These are phyloP conservation scores for Rubia balearica DNA, from an alignment of 305 asterid genomes.

Conservation along the genomic window DNA sequence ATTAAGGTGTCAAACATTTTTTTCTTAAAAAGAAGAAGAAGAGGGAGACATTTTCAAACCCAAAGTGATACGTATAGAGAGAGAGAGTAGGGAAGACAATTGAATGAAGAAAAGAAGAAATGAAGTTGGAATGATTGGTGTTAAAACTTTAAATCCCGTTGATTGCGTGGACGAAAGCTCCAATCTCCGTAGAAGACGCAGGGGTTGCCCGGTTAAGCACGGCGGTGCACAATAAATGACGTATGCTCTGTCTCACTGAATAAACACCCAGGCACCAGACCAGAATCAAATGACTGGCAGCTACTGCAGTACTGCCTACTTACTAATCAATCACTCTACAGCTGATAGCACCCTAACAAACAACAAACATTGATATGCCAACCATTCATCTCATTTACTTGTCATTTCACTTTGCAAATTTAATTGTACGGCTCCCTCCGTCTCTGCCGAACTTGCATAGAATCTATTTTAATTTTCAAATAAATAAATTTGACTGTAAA, in stretches of 20 bases:
- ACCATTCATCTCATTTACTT: conserved; percentile 17
- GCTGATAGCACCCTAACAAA: neutral
- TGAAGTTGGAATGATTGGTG: conserved; percentile 13
- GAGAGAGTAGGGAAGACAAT: too few relatives aligned
- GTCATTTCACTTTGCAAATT: conserved; percentile 9
- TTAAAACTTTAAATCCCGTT: conserved; percentile 12
- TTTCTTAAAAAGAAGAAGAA: too few relatives aligned
- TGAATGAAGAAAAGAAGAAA: too few relatives aligned
- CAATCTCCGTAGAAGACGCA: neutral
- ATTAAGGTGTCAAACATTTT: too few relatives aligned
- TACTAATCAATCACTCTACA: neutral
- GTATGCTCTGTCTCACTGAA: conserved; percentile 1
- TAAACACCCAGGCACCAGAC: neutral
- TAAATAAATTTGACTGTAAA: neutral
- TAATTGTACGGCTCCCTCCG: neutral
- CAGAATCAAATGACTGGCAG: neutral
- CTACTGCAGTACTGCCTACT: neutral
- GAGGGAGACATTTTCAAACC: too few relatives aligned
- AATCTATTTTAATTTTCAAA: too few relatives aligned
- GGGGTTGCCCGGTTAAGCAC: neutral
- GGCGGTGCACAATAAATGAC: neutral
- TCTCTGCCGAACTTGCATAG: neutral
- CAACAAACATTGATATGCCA: neutral
- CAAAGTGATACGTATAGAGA: too few relatives aligned
- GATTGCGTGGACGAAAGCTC: conserved; percentile 31